phyloP scores from a whole-genome alignment of 148 eudicot genomes.

The Arbutus unedo region DNA sequence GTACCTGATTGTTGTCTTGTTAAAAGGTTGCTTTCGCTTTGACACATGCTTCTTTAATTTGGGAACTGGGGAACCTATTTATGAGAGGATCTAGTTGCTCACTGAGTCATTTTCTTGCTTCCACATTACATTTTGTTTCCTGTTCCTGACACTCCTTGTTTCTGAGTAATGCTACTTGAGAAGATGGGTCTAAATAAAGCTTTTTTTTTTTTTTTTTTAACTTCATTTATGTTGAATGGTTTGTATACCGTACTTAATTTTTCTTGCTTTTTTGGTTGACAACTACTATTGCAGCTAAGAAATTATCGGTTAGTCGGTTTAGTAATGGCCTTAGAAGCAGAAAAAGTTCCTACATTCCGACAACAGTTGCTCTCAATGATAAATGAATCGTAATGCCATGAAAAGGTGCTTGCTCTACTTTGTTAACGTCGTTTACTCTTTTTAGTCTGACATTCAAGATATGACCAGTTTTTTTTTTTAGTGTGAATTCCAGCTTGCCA shows the following conservation, averaged over 20 bases:
- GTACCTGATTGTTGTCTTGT: background rate
- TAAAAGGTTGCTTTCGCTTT: background rate
- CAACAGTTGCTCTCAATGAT: slow-evolving; percentile 60
- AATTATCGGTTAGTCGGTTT: slow-evolving; percentile 64
- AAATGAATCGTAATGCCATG: slow-evolving; percentile 38
- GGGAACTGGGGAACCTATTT: background rate
- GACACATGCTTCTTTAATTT: background rate
- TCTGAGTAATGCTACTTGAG: background rate
- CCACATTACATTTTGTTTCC: background rate
- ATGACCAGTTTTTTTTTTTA: too few relatives aligned
- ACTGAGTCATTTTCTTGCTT: background rate
- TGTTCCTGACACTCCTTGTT: background rate
- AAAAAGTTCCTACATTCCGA: slow-evolving; percentile 47
- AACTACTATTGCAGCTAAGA: slow-evolving; percentile 53
- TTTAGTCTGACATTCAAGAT: background rate
- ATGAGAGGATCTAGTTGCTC: background rate
- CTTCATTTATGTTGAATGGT: background rate
- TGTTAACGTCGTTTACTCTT: background rate
- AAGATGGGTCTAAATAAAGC: background rate
- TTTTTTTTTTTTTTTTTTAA: background rate
- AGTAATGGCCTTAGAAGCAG: slow-evolving; percentile 79
- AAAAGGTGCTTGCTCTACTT: background rate
- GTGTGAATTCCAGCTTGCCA: background rate
- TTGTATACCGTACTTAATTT: background rate
- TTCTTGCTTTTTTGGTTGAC: slow-evolving; percentile 7